Base-by-base conservation (phyloP, 495 filamentous ascomycete species). In the Penicillium canariense region DNA sequence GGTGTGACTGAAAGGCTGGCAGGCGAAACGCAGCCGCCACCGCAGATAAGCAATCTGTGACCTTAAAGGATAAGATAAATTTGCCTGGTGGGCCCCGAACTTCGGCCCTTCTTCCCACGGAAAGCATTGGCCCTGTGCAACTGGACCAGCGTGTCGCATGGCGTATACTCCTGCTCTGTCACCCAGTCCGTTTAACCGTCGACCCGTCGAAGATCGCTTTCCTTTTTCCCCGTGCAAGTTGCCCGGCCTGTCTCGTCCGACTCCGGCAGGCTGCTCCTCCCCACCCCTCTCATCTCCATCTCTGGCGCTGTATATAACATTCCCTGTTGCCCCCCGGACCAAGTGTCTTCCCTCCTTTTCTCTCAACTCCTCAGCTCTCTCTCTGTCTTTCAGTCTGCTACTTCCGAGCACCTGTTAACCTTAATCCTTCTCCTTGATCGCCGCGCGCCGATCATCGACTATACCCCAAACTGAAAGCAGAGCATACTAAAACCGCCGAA, bases 1-100 rank as follows among this genome's bases (percentile, higher is more conserved):
- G n/a, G n/a, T n/a, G n/a, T n/a, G n/a, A n/a, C n/a, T n/a, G n/a
- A n/a, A n/a, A n/a, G n/a, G n/a, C n/a, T n/a, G n/a, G n/a, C n/a
- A n/a, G n/a, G n/a, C n/a, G n/a, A 38, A 17, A 23, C 12, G 5
- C 67, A 53, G 60, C 62, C 63, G 62, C 69, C 61, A 49, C 50
- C 43, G 58, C 36, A 69, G 69, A 74, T 72, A 74, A 74, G 61
- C 50, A 70, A 56, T 60, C 63, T 73, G 70, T 75, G 71, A 75
- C 71, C 62, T 66, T 58, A 75, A 71, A 56, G 35, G 55, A 73
- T 73, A 65, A 68, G 68, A 65, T 71, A 73, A 74, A 65, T 53
- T 40, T 14, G 6, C 8, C 48, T 18, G 6, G 47, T 56, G 58
- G 44, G 48, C 56, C 70, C 71, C 71, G 68, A 73, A 69, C 36